phyloP scores from a whole-genome alignment of 352 stramenopile genomes.

The Globisporangium emineosum region DNA sequence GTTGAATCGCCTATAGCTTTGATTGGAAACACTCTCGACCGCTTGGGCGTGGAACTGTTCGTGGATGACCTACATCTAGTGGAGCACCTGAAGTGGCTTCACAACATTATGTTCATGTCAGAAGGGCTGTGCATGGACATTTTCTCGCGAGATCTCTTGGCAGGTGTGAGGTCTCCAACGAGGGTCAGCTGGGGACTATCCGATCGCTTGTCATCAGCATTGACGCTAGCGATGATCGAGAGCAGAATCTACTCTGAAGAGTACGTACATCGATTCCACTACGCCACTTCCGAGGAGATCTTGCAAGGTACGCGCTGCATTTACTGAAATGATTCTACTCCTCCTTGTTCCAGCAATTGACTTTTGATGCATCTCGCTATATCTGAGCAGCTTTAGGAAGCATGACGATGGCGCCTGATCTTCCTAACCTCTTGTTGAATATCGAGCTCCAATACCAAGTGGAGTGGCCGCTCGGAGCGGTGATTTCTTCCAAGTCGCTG shows the following conservation, averaged over 20 bases:
- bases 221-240: conserved; percentile 62
- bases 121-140: conserved; percentile 74
- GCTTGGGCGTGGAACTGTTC: conserved; percentile 42
- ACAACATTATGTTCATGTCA: conserved; percentile 67
- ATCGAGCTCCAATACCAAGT: conserved; percentile 48
- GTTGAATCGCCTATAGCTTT: conserved; percentile 38
- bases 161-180: conserved; percentile 35
- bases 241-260: conserved; percentile 22
- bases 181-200: conserved; percentile 45
- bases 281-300: conserved; percentile 33
- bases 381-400: conserved; percentile 30
- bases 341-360: neutral
- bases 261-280: conserved; percentile 43
- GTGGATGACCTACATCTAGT: conserved; percentile 37
- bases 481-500: conserved; percentile 38
- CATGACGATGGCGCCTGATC: conserved; percentile 28
- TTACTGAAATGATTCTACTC: neutral
- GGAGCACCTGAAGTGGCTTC: conserved; percentile 55
- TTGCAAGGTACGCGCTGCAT: conserved; percentile 30
- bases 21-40: conserved; percentile 41
- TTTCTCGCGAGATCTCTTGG: conserved; percentile 57
- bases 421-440: conserved; percentile 33
- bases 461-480: conserved; percentile 44
- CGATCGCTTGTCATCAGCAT: conserved; percentile 42
- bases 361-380: neutral